These are phyloP conservation scores for Thielaviopsis euricoi DNA, from an alignment of 2,329 filamentous ascomycete species.

Conservation along the genomic window DNA sequence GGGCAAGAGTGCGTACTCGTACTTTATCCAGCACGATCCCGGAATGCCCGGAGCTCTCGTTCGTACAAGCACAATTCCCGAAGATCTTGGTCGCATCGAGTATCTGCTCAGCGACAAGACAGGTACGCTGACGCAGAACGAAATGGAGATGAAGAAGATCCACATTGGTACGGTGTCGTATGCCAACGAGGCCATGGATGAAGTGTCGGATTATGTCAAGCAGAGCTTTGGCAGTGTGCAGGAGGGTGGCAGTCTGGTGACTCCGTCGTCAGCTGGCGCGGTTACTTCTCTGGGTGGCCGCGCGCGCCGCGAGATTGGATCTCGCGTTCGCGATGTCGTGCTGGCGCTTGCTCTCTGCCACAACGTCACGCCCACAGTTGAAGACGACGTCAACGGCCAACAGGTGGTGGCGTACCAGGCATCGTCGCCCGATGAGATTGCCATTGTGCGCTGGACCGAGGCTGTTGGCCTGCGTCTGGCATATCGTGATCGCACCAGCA, in stretches of 20 bases:
- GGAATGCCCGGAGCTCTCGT: conserved; percentile 88
- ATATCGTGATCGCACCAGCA: conserved; percentile 73
- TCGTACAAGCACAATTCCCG: conserved; percentile 90
- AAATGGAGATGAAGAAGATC: conserved; percentile 98
- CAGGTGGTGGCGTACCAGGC: conserved; percentile 80
- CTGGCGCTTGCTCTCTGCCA: conserved; percentile 86
- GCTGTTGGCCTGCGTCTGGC: conserved; percentile 72
- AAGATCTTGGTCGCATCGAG: conserved; percentile 88
- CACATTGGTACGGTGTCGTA: conserved; percentile 97
- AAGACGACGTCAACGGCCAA: conserved; percentile 63
- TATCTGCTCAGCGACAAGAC: conserved; percentile 96
- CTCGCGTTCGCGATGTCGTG: conserved; percentile 82
- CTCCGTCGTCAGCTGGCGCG: conserved; percentile 56
- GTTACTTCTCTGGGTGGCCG: conserved; percentile 31
- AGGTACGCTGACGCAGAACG: conserved; percentile 92
- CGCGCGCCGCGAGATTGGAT: conserved; percentile 82
- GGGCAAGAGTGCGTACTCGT: conserved; percentile 91
- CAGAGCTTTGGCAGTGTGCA: conserved; percentile 55
- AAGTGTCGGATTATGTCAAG: conserved; percentile 70
- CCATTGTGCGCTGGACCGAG: conserved; percentile 92
- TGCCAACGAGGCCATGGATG: conserved; percentile 97
- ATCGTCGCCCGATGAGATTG: conserved; percentile 94
- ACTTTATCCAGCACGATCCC: conserved; percentile 82
- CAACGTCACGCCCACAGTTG: conserved; percentile 79
- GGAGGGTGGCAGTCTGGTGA: conserved; percentile 36